Conservation (phyloP, 805 yeast genomes). For the Yarrowia sp. region DNA sequence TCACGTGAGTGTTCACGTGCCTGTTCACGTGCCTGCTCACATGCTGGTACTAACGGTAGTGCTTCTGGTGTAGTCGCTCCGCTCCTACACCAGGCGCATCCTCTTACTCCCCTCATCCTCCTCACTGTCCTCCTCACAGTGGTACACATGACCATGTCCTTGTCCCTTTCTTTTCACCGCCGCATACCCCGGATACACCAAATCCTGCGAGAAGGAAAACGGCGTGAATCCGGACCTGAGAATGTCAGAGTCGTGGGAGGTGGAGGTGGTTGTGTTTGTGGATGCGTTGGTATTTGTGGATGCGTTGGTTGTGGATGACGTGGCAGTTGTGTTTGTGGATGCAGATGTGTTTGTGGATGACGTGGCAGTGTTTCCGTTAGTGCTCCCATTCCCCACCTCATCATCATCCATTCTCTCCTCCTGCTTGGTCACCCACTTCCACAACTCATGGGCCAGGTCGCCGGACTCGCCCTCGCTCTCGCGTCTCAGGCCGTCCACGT, state of each 20-base stretch:
- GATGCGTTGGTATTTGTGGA: too few relatives aligned
- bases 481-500: constrained; percentile 28
- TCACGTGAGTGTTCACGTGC: too few relatives aligned
- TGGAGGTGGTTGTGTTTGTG: neutral
- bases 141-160: constrained; percentile 24
- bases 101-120: constrained; percentile 33
- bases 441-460: constrained; percentile 35
- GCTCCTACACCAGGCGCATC: constrained; percentile 11
- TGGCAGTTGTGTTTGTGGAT: neutral
- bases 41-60: neutral
- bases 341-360: too few relatives aligned
- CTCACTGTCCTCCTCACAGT: constrained; percentile 22
- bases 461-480: constrained; percentile 22
- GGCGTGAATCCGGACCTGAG: neutral
- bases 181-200: constrained; percentile 22
- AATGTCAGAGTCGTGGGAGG: neutral
- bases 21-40: too few relatives aligned
- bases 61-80: neutral
- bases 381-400: neutral
- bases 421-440: constrained; percentile 33
- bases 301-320: neutral
- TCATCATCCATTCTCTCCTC: constrained; percentile 17
- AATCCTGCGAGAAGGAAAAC: constrained; percentile 16
- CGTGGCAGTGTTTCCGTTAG: neutral
- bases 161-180: constrained; percentile 35